Percentiles rank a stretch among this genome's conserved stretches.
Conservation (phyloP, 2,329 filamentous ascomycete genomes). For the Fusarium sp. region DNA sequence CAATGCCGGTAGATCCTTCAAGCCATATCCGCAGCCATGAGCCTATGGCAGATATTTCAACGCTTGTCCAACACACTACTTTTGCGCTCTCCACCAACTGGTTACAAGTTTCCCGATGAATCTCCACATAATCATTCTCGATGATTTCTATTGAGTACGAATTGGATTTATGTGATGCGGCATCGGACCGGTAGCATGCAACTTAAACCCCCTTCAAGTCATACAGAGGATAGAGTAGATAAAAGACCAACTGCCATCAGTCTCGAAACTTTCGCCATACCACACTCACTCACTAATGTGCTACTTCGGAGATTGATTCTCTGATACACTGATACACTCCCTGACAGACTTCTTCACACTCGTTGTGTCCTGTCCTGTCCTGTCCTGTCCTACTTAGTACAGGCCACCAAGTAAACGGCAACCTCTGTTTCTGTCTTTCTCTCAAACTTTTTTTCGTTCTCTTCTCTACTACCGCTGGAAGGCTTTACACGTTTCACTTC, state of each 20-base stretch:
- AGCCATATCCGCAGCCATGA: slow-evolving; percentile 8
- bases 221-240: slow-evolving; percentile 6
- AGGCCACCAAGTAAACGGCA: slow-evolving; percentile 27
- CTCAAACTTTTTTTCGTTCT: not conserved
- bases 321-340: slow-evolving; percentile 31
- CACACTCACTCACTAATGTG: slow-evolving; percentile 25
- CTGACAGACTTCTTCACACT: slow-evolving; percentile 33
- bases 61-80: not conserved
- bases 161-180: not conserved
- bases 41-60: slow-evolving; percentile 8
- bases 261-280: slow-evolving; percentile 14
- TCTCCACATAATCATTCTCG: not conserved
- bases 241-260: slow-evolving; percentile 11
- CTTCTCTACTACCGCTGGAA: slow-evolving; percentile 3
- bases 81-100: not conserved
- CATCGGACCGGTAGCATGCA: not conserved
- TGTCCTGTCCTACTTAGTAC: slow-evolving; percentile 40
- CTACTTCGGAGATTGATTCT: slow-evolving; percentile 32
- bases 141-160: not conserved
- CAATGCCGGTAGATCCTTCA: slow-evolving; percentile 4
- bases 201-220: not conserved
- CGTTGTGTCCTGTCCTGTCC: slow-evolving; percentile 38
- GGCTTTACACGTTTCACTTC: not conserved
- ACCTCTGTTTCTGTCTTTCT: slow-evolving; percentile 12
- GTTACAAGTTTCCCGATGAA: slow-evolving; percentile 23